These are phyloP conservation scores for Jimgerdemannia lactiflua DNA, from an alignment of 192 early-diverging fungal species.

Conservation along the genomic window DNA sequence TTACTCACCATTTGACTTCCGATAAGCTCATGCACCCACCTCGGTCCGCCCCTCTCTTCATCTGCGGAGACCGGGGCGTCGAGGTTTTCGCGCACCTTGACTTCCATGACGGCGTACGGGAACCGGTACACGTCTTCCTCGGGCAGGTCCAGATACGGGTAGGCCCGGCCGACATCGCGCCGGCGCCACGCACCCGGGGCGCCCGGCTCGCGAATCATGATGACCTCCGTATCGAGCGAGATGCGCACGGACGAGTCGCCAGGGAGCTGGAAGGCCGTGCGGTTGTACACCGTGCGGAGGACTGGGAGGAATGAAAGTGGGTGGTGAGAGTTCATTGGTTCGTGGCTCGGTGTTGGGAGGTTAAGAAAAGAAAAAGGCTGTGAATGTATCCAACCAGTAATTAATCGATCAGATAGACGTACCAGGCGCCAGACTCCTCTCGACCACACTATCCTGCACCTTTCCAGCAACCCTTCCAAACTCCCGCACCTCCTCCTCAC, in stretches of 20 bases:
- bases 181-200: constrained; percentile 22
- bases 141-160: constrained; percentile 15
- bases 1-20: constrained; percentile 6
- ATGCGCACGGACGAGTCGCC: constrained; percentile 28
- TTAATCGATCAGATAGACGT: constrained; percentile 15
- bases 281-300: constrained; percentile 25
- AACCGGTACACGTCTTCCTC: constrained; percentile 25
- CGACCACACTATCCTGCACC: too few relatives aligned
- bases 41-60: constrained; percentile 14
- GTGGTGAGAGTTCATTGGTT: too few relatives aligned
- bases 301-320: too few relatives aligned
- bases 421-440: too few relatives aligned
- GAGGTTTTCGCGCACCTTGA: constrained; percentile 21
- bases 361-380: too few relatives aligned
- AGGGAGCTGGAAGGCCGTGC: constrained; percentile 29
- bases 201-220: constrained; percentile 30
- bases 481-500: too few relatives aligned
- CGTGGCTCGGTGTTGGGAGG: too few relatives aligned
- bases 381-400: too few relatives aligned
- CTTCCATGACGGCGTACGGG: constrained; percentile 34
- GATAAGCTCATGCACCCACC: constrained; percentile 2
- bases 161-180: constrained; percentile 30
- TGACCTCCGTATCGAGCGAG: constrained; percentile 28
- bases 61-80: constrained; percentile 24
- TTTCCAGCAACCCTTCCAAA: too few relatives aligned